Percentiles rank a stretch among this genome's conserved stretches.
Evolutionary conservation across 2,329 filamentous ascomycete species (phyloP).

Genomic region (Penicillium sp.): DNA sequence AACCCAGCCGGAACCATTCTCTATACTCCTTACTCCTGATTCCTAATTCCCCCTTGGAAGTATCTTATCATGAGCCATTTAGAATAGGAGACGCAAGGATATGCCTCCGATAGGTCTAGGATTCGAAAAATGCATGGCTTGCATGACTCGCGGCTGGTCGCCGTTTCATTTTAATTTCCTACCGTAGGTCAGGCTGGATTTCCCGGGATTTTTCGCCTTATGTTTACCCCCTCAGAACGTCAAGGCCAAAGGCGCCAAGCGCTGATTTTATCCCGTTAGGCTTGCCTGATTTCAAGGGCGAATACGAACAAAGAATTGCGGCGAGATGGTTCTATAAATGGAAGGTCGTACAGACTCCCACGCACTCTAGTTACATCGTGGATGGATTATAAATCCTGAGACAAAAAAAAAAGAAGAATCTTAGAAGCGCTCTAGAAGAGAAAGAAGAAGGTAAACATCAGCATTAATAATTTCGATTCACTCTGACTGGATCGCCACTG

Average conservation of each 20-base stretch:
- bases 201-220: not conserved
- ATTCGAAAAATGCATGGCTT: slow-evolving; percentile 12
- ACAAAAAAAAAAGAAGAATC: too few relatives aligned
- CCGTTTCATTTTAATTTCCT: not conserved
- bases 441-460: too few relatives aligned
- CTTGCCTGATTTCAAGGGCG: not conserved
- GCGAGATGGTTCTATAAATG: not conserved
- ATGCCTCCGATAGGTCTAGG: too few relatives aligned
- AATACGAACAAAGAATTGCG: not conserved
- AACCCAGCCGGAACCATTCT: not conserved
- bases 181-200: not conserved
- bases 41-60: not conserved
- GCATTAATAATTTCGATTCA: too few relatives aligned
- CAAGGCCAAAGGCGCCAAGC: not conserved
- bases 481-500: too few relatives aligned
- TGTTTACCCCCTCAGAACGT: not conserved
- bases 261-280: not conserved
- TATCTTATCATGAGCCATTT: too few relatives aligned
- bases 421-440: too few relatives aligned
- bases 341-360: too few relatives aligned
- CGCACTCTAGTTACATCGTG: too few relatives aligned
- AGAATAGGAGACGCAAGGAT: too few relatives aligned
- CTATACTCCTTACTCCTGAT: not conserved
- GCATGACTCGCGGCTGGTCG: slow-evolving; percentile 20
- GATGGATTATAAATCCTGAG: too few relatives aligned